A percentile compares a stretch with the other conserved stretches of the same genome.
Conservation (phyloP, 495 filamentous ascomycete genomes). For the Talaromyces nanjingensis region DNA sequence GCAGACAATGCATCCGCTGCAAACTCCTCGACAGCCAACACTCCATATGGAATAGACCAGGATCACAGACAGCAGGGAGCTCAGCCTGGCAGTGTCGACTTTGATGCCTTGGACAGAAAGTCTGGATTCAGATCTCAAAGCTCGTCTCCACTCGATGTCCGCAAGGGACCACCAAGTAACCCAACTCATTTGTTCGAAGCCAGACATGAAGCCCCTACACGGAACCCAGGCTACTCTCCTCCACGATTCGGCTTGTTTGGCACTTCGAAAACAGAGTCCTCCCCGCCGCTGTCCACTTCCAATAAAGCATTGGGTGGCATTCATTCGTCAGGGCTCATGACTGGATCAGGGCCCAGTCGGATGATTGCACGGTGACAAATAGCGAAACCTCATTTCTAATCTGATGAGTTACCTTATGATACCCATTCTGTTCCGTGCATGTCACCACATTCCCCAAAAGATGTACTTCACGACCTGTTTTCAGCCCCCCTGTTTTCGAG, state of each 20-base stretch:
- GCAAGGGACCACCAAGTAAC: constrained; percentile 31
- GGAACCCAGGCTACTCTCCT: constrained; percentile 30
- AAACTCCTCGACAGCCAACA: constrained; percentile 39
- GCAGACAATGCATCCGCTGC: constrained; percentile 43
- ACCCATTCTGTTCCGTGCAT: neutral
- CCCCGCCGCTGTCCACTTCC: constrained; percentile 23
- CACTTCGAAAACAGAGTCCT: constrained; percentile 24
- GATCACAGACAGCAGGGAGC: constrained; percentile 19
- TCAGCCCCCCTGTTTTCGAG: neutral
- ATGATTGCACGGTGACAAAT: constrained; percentile 29
- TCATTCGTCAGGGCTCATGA: constrained; percentile 28
- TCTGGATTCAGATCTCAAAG: constrained; percentile 36
- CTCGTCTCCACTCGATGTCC: constrained; percentile 39
- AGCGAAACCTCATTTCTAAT: neutral
- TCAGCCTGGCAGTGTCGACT: constrained; percentile 28
- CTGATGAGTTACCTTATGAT: neutral
- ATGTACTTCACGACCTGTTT: neutral
- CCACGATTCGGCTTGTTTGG: constrained; percentile 31
- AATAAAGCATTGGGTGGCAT: constrained; percentile 27
- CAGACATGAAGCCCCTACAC: constrained; percentile 16
- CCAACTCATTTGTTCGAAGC: constrained; percentile 18
- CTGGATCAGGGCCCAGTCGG: constrained; percentile 26
- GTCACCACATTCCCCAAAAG: neutral
- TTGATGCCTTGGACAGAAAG: constrained; percentile 27
- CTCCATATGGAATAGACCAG: constrained; percentile 38